phyloP scores from a whole-genome alignment of 805 yeast genomes.

The Zygoascus tannicola region DNA sequence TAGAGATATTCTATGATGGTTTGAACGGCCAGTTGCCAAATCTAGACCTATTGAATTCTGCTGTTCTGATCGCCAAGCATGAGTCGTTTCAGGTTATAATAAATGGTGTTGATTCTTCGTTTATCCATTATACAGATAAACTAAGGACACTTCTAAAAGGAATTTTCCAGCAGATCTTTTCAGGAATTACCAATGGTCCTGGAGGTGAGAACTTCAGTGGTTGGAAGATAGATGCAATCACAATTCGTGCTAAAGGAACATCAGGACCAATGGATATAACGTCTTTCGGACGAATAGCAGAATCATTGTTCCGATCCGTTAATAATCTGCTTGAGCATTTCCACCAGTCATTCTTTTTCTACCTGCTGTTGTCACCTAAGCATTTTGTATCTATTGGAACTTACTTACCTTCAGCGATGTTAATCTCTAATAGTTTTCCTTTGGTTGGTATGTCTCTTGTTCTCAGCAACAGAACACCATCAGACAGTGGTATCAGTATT shows the following conservation, averaged over 20 bases:
- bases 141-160: constrained; percentile 53
- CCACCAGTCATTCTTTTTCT: constrained; percentile 94
- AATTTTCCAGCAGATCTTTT: constrained; percentile 53
- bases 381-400: constrained; percentile 89
- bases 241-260: constrained; percentile 59
- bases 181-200: constrained; percentile 55
- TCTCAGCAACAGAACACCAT: constrained; percentile 1
- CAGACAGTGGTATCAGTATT: constrained; percentile 5
- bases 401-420: constrained; percentile 76
- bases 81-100: constrained; percentile 65
- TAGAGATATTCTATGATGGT: constrained; percentile 77
- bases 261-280: constrained; percentile 67
- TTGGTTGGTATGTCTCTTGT: constrained; percentile 47
- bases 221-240: constrained; percentile 88
- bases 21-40: constrained; percentile 94
- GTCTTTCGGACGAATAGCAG: constrained; percentile 83
- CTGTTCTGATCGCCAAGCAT: constrained; percentile 60
- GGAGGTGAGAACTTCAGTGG: constrained; percentile 94
- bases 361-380: constrained; percentile 67
- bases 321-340: constrained; percentile 90
- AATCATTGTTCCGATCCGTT: constrained; percentile 77
- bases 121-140: constrained; percentile 38
- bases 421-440: constrained; percentile 59
- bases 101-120: constrained; percentile 35
- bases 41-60: constrained; percentile 78